These are phyloP conservation scores for Dissophora ornata DNA, from an alignment of 192 early-diverging fungal species.

Conservation along the genomic window DNA sequence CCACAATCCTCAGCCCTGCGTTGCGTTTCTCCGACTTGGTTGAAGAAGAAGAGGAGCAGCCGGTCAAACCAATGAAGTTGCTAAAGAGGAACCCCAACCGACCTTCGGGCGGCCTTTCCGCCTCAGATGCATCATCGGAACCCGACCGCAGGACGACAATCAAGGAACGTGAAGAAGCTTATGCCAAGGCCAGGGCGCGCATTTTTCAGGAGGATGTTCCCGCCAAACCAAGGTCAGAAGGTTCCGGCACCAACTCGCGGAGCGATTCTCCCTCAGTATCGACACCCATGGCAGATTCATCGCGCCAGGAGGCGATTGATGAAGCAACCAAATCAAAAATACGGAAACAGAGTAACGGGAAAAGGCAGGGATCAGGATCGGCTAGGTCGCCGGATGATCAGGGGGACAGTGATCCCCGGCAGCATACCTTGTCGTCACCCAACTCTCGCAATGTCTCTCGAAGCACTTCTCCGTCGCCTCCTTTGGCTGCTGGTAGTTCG, in stretches of 20 bases:
- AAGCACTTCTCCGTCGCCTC: slow-evolving; percentile 39
- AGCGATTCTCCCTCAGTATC: slow-evolving; percentile 22
- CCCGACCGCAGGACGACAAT: slow-evolving; percentile 59
- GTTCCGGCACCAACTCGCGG: slow-evolving; percentile 3
- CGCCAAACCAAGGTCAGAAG: slow-evolving; percentile 34
- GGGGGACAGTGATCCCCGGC: slow-evolving; percentile 10
- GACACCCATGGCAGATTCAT: not conserved
- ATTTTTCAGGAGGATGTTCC: slow-evolving; percentile 71
- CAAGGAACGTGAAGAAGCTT: slow-evolving; percentile 75
- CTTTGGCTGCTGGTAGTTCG: not conserved
- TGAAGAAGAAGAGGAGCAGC: slow-evolving; percentile 57
- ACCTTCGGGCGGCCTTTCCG: slow-evolving; percentile 2
- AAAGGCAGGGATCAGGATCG: slow-evolving; percentile 12
- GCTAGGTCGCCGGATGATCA: slow-evolving; percentile 27
- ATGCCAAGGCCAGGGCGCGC: slow-evolving; percentile 75
- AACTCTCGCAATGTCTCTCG: slow-evolving; percentile 45
- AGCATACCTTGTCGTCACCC: slow-evolving; percentile 16
- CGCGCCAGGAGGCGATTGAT: slow-evolving; percentile 7
- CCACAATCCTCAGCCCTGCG: slow-evolving; percentile 54
- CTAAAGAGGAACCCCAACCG: slow-evolving; percentile 56
- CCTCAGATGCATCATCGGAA: slow-evolving; percentile 53
- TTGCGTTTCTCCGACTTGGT: slow-evolving; percentile 62
- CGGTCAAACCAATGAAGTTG: slow-evolving; percentile 57
- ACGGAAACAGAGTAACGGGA: slow-evolving; percentile 14
- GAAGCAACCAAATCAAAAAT: slow-evolving; percentile 12